Conservation (phyloP, 176 grass and related monocot species). For the Cenchrus fungigraminus region DNA sequence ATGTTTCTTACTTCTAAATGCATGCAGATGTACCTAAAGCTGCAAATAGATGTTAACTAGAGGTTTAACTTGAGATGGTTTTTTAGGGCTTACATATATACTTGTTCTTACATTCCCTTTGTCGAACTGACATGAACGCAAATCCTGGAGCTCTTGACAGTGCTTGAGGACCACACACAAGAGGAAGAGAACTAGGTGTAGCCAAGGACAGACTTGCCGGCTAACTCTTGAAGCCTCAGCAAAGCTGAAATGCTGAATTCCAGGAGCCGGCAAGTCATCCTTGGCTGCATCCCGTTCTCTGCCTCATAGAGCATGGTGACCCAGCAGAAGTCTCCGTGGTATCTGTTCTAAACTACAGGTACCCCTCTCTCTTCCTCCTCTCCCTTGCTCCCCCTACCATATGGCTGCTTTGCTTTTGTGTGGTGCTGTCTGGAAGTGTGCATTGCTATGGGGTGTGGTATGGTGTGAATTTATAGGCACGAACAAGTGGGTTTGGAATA, state of each 20-base stretch:
- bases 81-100: slow-evolving; percentile 23
- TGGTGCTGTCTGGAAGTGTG: slow-evolving; percentile 35
- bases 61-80: slow-evolving; percentile 7
- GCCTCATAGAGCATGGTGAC: slow-evolving; percentile 47
- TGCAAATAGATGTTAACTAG: slow-evolving; percentile 1
- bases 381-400: slow-evolving; percentile 6
- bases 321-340: slow-evolving; percentile 27
- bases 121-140: background rate
- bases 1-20: background rate
- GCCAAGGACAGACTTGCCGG: slow-evolving; percentile 69
- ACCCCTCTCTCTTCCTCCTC: background rate
- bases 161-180: slow-evolving; percentile 50
- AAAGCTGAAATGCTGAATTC: background rate
- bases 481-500: slow-evolving; percentile 42
- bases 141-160: slow-evolving; percentile 2
- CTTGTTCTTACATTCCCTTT: background rate
- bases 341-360: slow-evolving; percentile 26
- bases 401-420: slow-evolving; percentile 17
- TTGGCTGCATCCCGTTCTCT: slow-evolving; percentile 73
- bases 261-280: slow-evolving; percentile 67
- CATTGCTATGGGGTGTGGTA: slow-evolving; percentile 17
- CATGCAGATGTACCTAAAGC: slow-evolving; percentile 1
- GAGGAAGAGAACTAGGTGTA: slow-evolving; percentile 65
- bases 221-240: slow-evolving; percentile 29
- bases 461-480: slow-evolving; percentile 51